Evolutionary conservation across 805 yeast genomes (phyloP).

Genomic region (Saccharomyces jurei): DNA sequence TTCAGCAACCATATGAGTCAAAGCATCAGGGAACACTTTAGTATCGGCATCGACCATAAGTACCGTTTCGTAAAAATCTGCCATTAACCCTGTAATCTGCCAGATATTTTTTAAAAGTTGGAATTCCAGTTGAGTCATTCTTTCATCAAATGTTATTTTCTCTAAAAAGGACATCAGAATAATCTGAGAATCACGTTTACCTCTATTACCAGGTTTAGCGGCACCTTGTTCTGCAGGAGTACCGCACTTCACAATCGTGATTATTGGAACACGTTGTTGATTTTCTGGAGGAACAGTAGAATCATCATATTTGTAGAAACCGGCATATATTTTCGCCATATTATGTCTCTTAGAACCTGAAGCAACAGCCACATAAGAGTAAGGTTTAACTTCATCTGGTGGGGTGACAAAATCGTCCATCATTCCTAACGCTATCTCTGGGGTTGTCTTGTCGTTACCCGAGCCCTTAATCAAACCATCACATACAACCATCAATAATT

Average conservation of each 20-base stretch:
- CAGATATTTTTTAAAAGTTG: constrained; percentile 69
- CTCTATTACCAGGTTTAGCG: constrained; percentile 86
- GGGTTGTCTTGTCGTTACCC: constrained; percentile 81
- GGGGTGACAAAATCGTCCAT: constrained; percentile 72
- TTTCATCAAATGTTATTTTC: constrained; percentile 79
- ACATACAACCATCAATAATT: constrained; percentile 74
- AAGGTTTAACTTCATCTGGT: constrained; percentile 66
- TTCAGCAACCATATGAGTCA: constrained; percentile 84
- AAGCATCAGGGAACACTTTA: constrained; percentile 73
- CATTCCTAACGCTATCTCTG: constrained; percentile 81
- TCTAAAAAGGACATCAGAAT: constrained; percentile 86
- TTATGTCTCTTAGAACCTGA: constrained; percentile 92
- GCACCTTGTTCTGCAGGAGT: constrained; percentile 68
- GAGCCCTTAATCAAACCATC: constrained; percentile 94
- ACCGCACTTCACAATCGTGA: constrained; percentile 80
- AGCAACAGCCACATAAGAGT: constrained; percentile 92
- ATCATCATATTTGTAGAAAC: constrained; percentile 82
- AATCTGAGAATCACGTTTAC: constrained; percentile 91
- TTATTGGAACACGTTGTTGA: constrained; percentile 78
- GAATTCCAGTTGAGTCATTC: constrained; percentile 87
- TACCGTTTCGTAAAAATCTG: constrained; percentile 71
- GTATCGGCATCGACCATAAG: constrained; percentile 96
- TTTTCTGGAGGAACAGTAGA: constrained; percentile 65
- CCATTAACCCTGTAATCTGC: constrained; percentile 77
- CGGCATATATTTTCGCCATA: constrained; percentile 94